A percentile compares a stretch with the other conserved stretches of the same genome.
Conservation (phyloP, 2,329 filamentous ascomycete genomes). For the Gliomastix tumulicola region DNA sequence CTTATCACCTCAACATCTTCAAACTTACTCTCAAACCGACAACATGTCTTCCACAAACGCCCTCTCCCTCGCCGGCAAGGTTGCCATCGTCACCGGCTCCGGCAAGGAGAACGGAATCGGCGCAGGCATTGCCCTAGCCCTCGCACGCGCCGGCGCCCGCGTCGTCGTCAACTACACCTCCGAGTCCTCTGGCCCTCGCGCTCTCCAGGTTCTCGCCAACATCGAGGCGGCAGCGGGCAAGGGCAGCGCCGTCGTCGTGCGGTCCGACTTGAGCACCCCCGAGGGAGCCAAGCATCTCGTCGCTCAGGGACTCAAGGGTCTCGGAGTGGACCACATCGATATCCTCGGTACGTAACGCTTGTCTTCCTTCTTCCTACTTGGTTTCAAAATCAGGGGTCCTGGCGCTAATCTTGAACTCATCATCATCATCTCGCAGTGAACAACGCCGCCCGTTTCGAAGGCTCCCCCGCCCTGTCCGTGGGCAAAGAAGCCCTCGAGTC, state of each 20-base stretch:
- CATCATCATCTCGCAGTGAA: too few relatives aligned
- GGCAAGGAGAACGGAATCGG: constrained; percentile 36
- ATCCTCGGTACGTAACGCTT: constrained; percentile 24
- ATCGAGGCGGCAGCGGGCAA: too few relatives aligned
- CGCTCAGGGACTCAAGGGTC: constrained; percentile 21
- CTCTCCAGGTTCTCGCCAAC: constrained; percentile 18
- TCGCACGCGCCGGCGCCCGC: constrained; percentile 31
- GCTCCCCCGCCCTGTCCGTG: too few relatives aligned
- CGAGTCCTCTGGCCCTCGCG: constrained; percentile 17
- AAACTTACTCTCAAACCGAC: too few relatives aligned
- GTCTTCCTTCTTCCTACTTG: too few relatives aligned
- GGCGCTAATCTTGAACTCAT: too few relatives aligned
- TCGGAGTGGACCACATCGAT: constrained; percentile 27
- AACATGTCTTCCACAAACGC: too few relatives aligned
- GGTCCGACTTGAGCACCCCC: constrained; percentile 19
- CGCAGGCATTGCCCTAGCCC: constrained; percentile 28
- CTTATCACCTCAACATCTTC: too few relatives aligned
- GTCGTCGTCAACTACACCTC: constrained; percentile 33
- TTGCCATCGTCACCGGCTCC: constrained; percentile 36
- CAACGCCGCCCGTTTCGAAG: too few relatives aligned
- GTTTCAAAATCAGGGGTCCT: too few relatives aligned
- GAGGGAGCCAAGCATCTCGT: constrained; percentile 24
- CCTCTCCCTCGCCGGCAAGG: constrained; percentile 30
- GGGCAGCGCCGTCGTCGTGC: constrained; percentile 20
- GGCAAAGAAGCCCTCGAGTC: too few relatives aligned